Conservation (phyloP, 2,329 filamentous ascomycete species). For the Phaeomoniella chlamydospora region DNA sequence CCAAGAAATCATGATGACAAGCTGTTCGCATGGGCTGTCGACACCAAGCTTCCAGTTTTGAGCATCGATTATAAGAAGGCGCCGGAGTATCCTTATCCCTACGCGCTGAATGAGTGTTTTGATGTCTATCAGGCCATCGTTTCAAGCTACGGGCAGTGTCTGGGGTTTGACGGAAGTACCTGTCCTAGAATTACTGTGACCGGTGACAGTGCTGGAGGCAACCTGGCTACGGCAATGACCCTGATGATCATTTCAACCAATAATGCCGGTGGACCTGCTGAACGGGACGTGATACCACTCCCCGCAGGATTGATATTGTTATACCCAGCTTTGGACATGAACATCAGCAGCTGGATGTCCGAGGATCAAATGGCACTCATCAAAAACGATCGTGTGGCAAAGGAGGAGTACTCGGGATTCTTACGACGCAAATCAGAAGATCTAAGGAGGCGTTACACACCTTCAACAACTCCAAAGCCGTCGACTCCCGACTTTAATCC, state of each 20-base stretch:
- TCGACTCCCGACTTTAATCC: slow-evolving; percentile 25
- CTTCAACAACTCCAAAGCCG: slow-evolving; percentile 60
- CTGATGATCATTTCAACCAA: slow-evolving; percentile 79
- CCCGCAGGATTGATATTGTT: slow-evolving; percentile 74
- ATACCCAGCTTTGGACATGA: slow-evolving; percentile 89
- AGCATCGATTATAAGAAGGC: slow-evolving; percentile 86
- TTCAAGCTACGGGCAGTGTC: slow-evolving; percentile 55
- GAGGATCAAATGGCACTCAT: slow-evolving; percentile 96
- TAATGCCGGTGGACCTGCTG: slow-evolving; percentile 27
- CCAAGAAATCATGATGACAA: slow-evolving; percentile 93
- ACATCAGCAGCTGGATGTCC: slow-evolving; percentile 98
- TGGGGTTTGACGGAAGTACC: slow-evolving; percentile 55
- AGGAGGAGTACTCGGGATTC: slow-evolving; percentile 58
- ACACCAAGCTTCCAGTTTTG: slow-evolving; percentile 73
- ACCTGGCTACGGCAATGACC: slow-evolving; percentile 63
- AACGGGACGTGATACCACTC: slow-evolving; percentile 42
- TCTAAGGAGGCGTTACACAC: slow-evolving; percentile 44
- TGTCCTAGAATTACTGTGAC: slow-evolving; percentile 57
- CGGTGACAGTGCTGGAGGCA: slow-evolving; percentile 73
- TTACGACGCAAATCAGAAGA: slow-evolving; percentile 76
- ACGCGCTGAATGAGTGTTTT: slow-evolving; percentile 75
- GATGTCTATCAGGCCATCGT: slow-evolving; percentile 69
- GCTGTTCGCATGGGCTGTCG: slow-evolving; percentile 79
- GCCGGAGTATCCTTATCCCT: slow-evolving; percentile 72
- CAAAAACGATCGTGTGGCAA: slow-evolving; percentile 52